Percentiles rank a stretch among this genome's conserved stretches.
These are phyloP conservation scores for Axilococcus clingmanii DNA, from an alignment of 139 green algal species.

Conservation along the genomic window DNA sequence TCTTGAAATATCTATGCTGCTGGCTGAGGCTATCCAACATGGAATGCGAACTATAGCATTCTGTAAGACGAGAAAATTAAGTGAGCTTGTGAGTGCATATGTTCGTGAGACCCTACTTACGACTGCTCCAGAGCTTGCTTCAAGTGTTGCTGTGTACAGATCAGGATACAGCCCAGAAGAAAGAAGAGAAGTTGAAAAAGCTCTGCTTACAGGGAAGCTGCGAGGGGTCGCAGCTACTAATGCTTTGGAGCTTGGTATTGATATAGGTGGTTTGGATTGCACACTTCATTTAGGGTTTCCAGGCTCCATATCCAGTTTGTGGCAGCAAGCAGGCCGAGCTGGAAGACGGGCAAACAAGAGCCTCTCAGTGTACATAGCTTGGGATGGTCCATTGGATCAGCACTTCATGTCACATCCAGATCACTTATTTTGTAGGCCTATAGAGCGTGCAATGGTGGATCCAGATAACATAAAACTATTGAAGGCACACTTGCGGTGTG, in stretches of 20 bases:
- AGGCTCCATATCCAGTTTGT: constrained; percentile 68
- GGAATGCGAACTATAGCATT: constrained; percentile 86
- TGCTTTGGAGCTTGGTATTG: constrained; percentile 90
- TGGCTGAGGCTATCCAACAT: constrained; percentile 51
- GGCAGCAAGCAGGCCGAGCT: constrained; percentile 74
- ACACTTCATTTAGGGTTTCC: constrained; percentile 86
- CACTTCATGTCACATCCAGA: constrained; percentile 82
- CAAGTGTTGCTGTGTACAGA: constrained; percentile 59
- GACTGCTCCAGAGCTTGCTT: constrained; percentile 49
- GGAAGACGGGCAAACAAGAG: constrained; percentile 65
- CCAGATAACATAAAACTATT: constrained; percentile 57
- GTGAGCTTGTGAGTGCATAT: constrained; percentile 88
- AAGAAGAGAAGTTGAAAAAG: constrained; percentile 57
- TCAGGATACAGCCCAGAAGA: constrained; percentile 46
- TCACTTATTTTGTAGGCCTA: constrained; percentile 60
- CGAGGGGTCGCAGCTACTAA: constrained; percentile 83
- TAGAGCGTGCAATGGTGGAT: constrained; percentile 77
- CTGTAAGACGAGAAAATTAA: constrained; percentile 92
- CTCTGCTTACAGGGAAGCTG: constrained; percentile 47
- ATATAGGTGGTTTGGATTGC: constrained; percentile 81
- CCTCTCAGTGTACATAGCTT: constrained; percentile 77
- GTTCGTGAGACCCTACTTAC: constrained; percentile 60
- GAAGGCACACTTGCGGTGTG: constrained; percentile 70
- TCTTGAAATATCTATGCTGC: constrained; percentile 67
- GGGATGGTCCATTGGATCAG: constrained; percentile 89